Conservation (phyloP, 768 basidiomycete species). For the Suillus spraguei region DNA sequence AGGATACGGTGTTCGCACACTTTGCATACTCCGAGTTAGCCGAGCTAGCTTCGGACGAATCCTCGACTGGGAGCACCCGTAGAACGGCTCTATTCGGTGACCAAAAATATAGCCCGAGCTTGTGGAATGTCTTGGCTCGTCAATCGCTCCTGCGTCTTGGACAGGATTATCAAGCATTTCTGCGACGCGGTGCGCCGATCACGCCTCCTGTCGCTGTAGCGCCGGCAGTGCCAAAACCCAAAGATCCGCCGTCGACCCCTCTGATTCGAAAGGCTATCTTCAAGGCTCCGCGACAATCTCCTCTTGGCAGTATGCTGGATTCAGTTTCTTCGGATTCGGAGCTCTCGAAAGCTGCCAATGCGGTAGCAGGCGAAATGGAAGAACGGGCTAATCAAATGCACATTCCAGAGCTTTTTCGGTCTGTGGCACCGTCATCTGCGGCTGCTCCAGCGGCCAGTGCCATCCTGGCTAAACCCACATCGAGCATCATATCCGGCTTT, state of each 20-base stretch:
- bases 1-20: conserved; percentile 53
- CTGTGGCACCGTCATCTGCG: conserved; percentile 31
- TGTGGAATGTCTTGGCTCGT: conserved; percentile 65
- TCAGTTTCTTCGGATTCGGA: conserved; percentile 64
- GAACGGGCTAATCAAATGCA: conserved; percentile 30
- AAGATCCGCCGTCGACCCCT: conserved; percentile 36
- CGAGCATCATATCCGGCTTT: conserved; percentile 7
- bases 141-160: conserved; percentile 65
- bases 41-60: conserved; percentile 48
- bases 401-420: conserved; percentile 54
- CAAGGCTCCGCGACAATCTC: conserved; percentile 47
- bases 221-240: conserved; percentile 28
- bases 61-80: conserved; percentile 41
- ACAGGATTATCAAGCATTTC: conserved; percentile 66
- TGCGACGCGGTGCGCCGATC: conserved; percentile 55
- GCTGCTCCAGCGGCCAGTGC: not conserved
- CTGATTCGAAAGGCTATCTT: conserved; percentile 42
- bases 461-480: not conserved
- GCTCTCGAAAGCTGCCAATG: conserved; percentile 51
- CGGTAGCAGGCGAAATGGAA: conserved; percentile 39
- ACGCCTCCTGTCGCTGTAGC: conserved; percentile 27
- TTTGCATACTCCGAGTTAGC: conserved; percentile 69
- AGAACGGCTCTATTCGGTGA: conserved; percentile 66
- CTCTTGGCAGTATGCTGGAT: conserved; percentile 53
- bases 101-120: conserved; percentile 61